Base-by-base conservation (phyloP, 1,284 basidiomycete genomes). In the Coniferiporia weirii region DNA sequence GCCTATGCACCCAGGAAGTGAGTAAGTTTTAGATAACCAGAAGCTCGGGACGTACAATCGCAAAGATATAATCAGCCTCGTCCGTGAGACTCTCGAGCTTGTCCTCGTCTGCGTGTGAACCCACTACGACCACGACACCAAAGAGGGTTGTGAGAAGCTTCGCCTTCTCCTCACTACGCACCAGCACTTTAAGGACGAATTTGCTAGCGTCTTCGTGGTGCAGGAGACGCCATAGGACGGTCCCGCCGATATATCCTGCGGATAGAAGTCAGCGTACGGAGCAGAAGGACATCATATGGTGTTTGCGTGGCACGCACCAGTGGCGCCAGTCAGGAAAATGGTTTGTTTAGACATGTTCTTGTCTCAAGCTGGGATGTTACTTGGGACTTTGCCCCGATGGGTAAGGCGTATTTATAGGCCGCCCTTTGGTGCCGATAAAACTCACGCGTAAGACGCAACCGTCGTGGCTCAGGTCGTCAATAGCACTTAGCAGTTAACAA, bases 171-270 rank as follows among this genome's bases (percentile, higher is more conserved):
- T 63, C 52, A 35, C 68, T 71, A 20, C 78, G 75, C 13, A 78
- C 72, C n/a, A 79, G 64, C 5, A 68, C 73, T 2, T 72, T 76
- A 40, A 79, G 69, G 22, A 73, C 66, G 53, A 75, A 76, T 1
- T 64, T 67, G 9, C 68, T 54, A 36, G 66, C 66, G 27, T 72
- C 69, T 1, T 72, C 71, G 59, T 76, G 76, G 8, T 61, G 60
- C 5, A 79, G 66, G 45, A 80, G 70, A 47, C 71, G 72, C 19
- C 69, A 61, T 20, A 79, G 70, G 15, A 79, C 69, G 12, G 74
- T 61, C 27, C 78, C 77, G 20, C 78, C 77, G 54, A 78, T 70
- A 60, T 76, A 77, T 17, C 76, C 76, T 75, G 63, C 54, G 38
- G 12, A 15, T 12, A 9, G 38, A 40, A 12, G 3, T 15, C 38